A percentile compares a stretch with the other conserved stretches of the same genome.
phyloP scores from a whole-genome alignment of 306 rosid species.

The Glycyrrhiza uralensis region DNA sequence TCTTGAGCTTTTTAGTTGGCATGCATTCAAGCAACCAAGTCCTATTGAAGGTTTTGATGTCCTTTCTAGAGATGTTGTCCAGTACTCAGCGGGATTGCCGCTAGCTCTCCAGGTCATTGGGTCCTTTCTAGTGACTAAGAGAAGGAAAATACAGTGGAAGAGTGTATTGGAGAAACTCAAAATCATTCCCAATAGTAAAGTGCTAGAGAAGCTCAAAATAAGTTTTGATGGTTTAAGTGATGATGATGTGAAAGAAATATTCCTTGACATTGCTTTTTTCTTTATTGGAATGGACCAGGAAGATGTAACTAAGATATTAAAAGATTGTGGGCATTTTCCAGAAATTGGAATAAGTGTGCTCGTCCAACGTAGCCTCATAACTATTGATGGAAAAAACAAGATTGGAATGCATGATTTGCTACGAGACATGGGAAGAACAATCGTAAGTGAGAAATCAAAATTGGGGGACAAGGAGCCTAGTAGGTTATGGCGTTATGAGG shows the following conservation, averaged over 20 bases:
- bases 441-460: neutral
- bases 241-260: neutral
- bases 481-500: constrained; percentile 12
- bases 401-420: too few species aligned
- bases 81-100: neutral
- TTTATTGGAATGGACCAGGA: constrained; percentile 1
- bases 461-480: neutral
- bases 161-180: neutral
- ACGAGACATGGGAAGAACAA: constrained; percentile 8
- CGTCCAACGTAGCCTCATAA: neutral
- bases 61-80: neutral
- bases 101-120: constrained; percentile 8
- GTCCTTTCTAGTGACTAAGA: too few species aligned
- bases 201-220: constrained; percentile 1
- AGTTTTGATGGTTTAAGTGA: constrained; percentile 27
- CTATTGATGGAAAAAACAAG: neutral
- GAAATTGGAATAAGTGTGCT: neutral
- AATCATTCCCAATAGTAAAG: neutral
- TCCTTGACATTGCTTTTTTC: constrained; percentile 30
- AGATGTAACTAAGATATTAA: neutral
- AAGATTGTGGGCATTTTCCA: neutral
- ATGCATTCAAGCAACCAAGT: neutral
- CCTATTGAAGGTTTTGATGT: neutral
- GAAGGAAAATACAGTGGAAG: neutral
- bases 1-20: too few species aligned